phyloP scores from a whole-genome alignment of 768 basidiomycete genomes.

The Dioszegia aurantiaca region DNA sequence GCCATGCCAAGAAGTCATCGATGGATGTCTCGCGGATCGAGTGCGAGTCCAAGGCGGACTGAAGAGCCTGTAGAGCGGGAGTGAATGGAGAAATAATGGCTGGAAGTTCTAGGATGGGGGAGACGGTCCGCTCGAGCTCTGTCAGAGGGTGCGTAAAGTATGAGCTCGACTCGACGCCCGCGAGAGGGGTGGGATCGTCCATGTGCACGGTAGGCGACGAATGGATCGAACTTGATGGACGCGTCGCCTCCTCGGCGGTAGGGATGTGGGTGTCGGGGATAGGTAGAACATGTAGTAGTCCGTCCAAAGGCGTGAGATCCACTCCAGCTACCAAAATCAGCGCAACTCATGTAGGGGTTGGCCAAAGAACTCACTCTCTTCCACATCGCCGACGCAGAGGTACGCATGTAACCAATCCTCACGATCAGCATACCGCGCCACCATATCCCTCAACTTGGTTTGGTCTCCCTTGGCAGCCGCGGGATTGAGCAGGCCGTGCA shows the following conservation, averaged over 20 bases:
- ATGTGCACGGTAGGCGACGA: neutral
- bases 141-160: constrained; percentile 2
- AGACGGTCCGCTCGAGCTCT: neutral
- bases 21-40: neutral
- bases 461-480: constrained; percentile 8
- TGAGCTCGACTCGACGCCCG: neutral
- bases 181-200: constrained; percentile 23
- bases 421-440: constrained; percentile 19
- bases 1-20: constrained; percentile 21
- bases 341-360: neutral
- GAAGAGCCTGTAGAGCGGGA: neutral
- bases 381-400: neutral
- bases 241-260: no score
- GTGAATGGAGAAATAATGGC: neutral
- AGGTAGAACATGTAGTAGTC: neutral
- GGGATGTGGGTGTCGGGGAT: neutral
- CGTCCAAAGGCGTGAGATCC: neutral
- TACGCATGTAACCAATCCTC: constrained; percentile 13
- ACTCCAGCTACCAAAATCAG: neutral
- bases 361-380: constrained; percentile 5
- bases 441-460: constrained; percentile 17
- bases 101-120: constrained; percentile 5
- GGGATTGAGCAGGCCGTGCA: constrained; percentile 30
- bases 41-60: neutral
- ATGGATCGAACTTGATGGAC: no score